Evolutionary conservation across 164 flowering plant genomes (phyloP).

Genomic region (Protea cynaroides): DNA sequence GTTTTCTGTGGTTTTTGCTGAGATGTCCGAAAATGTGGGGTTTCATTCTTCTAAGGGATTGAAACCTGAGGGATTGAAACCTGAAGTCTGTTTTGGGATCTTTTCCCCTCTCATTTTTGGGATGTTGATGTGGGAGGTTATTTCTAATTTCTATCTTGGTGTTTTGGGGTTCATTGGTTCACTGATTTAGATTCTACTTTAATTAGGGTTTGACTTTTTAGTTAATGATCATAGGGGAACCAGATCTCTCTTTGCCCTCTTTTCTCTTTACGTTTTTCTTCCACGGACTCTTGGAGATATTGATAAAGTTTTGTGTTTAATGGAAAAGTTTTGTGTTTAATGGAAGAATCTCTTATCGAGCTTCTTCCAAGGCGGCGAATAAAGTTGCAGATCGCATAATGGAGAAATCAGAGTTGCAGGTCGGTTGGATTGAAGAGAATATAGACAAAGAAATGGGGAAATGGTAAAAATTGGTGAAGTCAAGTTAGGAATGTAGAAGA

Average conservation of each 20-base stretch:
- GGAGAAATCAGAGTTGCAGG: too few species aligned
- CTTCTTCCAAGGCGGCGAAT: too few species aligned
- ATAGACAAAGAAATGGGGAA: too few species aligned
- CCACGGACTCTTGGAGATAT: neutral
- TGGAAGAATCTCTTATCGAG: too few species aligned
- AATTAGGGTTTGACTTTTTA: neutral
- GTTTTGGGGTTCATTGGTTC: too few species aligned
- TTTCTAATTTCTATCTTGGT: neutral
- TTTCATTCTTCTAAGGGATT: too few species aligned
- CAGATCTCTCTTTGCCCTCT: neutral
- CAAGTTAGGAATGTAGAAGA: too few species aligned
- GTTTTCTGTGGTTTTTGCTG: neutral
- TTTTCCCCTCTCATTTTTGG: neutral
- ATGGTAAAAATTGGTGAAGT: too few species aligned
- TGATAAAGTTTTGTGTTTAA: neutral
- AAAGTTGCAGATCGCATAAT: too few species aligned
- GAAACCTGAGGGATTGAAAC: too few species aligned
- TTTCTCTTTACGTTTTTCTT: neutral
- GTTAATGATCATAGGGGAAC: neutral
- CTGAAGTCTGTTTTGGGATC: neutral
- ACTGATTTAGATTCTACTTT: neutral
- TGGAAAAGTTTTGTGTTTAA: conserved; percentile 6
- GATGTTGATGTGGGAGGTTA: neutral
- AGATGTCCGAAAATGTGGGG: too few species aligned
- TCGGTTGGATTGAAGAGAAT: too few species aligned